A percentile compares a stretch with the other conserved stretches of the same genome.
phyloP scores from a whole-genome alignment of 129 eudicot genomes.

The Erigeron canadensis region DNA sequence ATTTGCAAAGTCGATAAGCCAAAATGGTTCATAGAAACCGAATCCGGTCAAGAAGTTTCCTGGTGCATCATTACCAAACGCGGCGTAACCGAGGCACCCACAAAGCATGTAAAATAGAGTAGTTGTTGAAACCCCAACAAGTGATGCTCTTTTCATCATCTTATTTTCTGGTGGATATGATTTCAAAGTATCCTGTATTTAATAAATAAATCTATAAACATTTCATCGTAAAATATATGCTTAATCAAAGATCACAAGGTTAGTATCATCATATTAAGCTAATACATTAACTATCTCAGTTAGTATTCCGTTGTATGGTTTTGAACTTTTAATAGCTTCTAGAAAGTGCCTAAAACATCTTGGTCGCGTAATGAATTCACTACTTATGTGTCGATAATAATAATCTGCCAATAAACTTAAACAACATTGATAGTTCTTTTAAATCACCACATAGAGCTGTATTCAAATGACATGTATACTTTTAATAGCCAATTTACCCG shows the following conservation, averaged over 20 bases:
- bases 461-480: too few species aligned
- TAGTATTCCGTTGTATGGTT: neutral
- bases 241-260: neutral
- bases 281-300: neutral
- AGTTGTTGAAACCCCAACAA: conserved; percentile 62
- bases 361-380: too few species aligned
- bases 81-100: conserved; percentile 77
- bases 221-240: neutral
- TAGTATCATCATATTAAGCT: neutral
- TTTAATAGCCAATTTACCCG: too few species aligned
- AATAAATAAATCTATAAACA: neutral
- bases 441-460: too few species aligned
- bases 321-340: neutral
- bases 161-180: conserved; percentile 80
- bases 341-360: neutral
- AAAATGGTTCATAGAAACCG: conserved; percentile 86
- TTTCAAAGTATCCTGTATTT: conserved; percentile 65
- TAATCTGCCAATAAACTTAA: too few species aligned
- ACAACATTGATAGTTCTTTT: too few species aligned
- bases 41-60: conserved; percentile 91
- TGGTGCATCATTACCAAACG: conserved; percentile 81
- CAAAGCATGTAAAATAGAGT: conserved; percentile 70
- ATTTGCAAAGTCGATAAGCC: conserved; percentile 83
- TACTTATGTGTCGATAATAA: too few species aligned
- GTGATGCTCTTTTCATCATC: conserved; percentile 82